Percentiles rank a stretch among this genome's conserved stretches.
Conservation (phyloP, 2,329 filamentous ascomycete species). For the Fusarium cicatricum region DNA sequence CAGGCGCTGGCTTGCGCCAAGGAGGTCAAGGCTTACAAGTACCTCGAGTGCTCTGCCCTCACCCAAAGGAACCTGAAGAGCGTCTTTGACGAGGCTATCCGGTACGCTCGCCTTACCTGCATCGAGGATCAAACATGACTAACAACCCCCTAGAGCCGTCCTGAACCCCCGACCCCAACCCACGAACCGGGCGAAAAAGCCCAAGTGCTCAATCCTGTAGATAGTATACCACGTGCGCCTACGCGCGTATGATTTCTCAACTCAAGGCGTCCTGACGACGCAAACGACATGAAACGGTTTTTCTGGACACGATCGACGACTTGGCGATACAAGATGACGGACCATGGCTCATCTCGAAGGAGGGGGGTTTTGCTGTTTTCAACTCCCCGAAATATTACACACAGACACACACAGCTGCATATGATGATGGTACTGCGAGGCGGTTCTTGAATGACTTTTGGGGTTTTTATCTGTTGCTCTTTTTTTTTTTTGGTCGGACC, state of each 20-base stretch:
- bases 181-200: conserved; percentile 65
- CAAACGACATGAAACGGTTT: conserved; percentile 36
- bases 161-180: conserved; percentile 69
- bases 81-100: conserved; percentile 97
- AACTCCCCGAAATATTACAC: conserved; percentile 15
- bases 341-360: conserved; percentile 35
- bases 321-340: conserved; percentile 41
- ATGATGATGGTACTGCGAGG: conserved; percentile 42
- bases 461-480: conserved; percentile 36
- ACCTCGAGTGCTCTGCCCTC: conserved; percentile 95
- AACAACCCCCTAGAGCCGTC: conserved; percentile 65
- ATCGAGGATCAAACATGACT: conserved; percentile 2
- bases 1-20: conserved; percentile 88
- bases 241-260: conserved; percentile 29
- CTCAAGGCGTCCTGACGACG: conserved; percentile 36
- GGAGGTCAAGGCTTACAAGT: conserved; percentile 96
- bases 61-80: conserved; percentile 98
- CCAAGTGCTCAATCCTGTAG: conserved; percentile 76
- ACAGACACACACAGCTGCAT: conserved; percentile 32
- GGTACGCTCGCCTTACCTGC: conserved; percentile 64
- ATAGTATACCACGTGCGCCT: conserved; percentile 23
- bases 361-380: conserved; percentile 14
- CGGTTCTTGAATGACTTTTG: conserved; percentile 43
- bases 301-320: conserved; percentile 35
- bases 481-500: conserved; percentile 26